Evolutionary conservation across 2,329 filamentous ascomycete species (phyloP).

Genomic region (Aureobasidium mangrovei): DNA sequence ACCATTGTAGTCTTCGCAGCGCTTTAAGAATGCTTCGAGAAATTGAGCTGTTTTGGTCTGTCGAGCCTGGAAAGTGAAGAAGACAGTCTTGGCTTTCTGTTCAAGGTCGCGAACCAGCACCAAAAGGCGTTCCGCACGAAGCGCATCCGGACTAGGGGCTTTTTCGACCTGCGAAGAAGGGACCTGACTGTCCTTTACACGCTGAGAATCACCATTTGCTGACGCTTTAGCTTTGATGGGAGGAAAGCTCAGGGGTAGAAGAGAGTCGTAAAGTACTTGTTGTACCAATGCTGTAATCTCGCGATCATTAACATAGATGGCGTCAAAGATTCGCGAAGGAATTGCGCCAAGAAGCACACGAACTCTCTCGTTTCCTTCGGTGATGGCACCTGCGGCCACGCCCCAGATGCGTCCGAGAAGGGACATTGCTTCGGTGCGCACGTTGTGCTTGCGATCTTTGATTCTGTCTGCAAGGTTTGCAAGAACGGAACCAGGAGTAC

Average conservation of each 20-base stretch:
- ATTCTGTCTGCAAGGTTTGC: constrained; percentile 77
- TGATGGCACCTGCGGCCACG: constrained; percentile 81
- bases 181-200: constrained; percentile 49
- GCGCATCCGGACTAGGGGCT: constrained; percentile 58
- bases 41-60: constrained; percentile 67
- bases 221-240: constrained; percentile 48
- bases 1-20: constrained; percentile 86
- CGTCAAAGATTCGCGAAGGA: constrained; percentile 76
- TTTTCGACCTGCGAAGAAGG: constrained; percentile 30
- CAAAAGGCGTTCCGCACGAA: constrained; percentile 76
- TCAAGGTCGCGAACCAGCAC: constrained; percentile 73
- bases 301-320: constrained; percentile 79
- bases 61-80: constrained; percentile 75
- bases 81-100: constrained; percentile 69
- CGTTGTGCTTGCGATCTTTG: constrained; percentile 71
- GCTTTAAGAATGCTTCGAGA: constrained; percentile 65
- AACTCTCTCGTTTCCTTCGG: constrained; percentile 69
- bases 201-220: constrained; percentile 49
- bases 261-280: constrained; percentile 72
- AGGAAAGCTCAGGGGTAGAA: constrained; percentile 85
- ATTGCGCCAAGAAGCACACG: constrained; percentile 68
- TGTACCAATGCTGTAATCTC: constrained; percentile 82
- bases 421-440: constrained; percentile 80
- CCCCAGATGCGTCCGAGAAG: constrained; percentile 83
- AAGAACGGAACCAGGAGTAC: constrained; percentile 68